Conservation (phyloP, 2,329 filamentous ascomycete genomes). For the Claviceps purpurea region DNA sequence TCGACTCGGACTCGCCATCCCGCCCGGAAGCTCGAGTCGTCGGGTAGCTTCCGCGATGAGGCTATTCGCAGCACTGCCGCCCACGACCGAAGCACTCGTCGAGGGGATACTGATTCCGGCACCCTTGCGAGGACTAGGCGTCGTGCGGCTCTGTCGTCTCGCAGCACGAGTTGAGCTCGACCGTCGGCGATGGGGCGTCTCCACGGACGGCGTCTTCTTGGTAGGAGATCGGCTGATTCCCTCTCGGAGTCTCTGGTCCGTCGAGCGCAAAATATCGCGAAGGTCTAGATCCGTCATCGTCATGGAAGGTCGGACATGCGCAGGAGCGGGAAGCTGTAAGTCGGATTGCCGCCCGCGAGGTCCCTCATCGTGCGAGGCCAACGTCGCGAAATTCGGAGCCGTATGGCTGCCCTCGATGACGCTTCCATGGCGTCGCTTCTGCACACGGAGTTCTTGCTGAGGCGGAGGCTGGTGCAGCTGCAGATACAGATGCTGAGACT, state of each 20-base stretch:
- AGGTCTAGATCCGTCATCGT: slow-evolving; percentile 34
- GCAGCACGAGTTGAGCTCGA: slow-evolving; percentile 5
- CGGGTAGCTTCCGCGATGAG: slow-evolving; percentile 24
- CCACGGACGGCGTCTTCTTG: slow-evolving; percentile 16
- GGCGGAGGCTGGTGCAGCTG: slow-evolving; percentile 1
- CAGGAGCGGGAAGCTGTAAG: slow-evolving; percentile 6
- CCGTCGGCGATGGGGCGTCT: slow-evolving; percentile 6
- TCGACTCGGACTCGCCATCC: slow-evolving; percentile 32
- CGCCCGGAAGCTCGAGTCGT: slow-evolving; percentile 21
- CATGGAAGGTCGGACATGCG: slow-evolving; percentile 12
- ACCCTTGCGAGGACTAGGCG: slow-evolving; percentile 17
- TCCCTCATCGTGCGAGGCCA: slow-evolving; percentile 6
- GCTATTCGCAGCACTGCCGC: slow-evolving; percentile 26
- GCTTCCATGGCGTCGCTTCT: slow-evolving; percentile 6
- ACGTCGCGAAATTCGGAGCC: slow-evolving; percentile 8
- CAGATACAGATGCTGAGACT: background rate
- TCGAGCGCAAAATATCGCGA: slow-evolving; percentile 37
- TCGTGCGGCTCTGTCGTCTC: slow-evolving; percentile 9
- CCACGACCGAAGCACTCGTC: slow-evolving; percentile 14
- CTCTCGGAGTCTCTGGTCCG: slow-evolving; percentile 35
- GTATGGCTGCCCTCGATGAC: slow-evolving; percentile 8
- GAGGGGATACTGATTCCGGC: slow-evolving; percentile 9
- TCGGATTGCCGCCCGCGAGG: slow-evolving; percentile 4
- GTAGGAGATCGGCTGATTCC: slow-evolving; percentile 19
- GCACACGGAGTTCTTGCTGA: slow-evolving; percentile 8